A percentile compares a stretch with the other conserved stretches of the same genome.
phyloP scores from a whole-genome alignment of 331 rosid genomes.

The Phaseolus coccineus region DNA sequence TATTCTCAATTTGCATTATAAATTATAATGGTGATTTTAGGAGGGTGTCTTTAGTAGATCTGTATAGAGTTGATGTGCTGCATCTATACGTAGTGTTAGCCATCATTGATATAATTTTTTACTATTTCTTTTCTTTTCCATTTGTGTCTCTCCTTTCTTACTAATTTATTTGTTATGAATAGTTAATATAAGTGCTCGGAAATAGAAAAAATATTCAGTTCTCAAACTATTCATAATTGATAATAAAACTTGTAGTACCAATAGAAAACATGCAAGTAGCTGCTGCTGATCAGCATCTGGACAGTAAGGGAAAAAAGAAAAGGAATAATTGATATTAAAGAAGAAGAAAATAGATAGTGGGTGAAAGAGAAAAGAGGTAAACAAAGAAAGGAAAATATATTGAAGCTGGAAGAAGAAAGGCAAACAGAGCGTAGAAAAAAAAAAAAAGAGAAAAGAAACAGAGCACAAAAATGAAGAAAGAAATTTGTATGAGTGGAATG shows the following conservation, averaged over 20 bases:
- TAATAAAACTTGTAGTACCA: background rate
- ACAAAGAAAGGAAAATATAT: background rate
- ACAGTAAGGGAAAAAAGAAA: background rate
- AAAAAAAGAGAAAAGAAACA: background rate
- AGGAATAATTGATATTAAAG: background rate
- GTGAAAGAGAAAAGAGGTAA: background rate
- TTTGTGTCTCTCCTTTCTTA: background rate
- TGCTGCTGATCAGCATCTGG: background rate
- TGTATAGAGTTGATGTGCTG: background rate
- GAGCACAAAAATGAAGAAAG: background rate
- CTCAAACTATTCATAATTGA: background rate
- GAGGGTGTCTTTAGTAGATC: background rate
- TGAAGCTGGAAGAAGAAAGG: background rate
- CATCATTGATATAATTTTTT: background rate
- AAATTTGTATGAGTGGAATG: background rate
- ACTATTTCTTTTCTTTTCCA: background rate
- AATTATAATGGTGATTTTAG: background rate
- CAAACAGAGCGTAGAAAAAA: background rate
- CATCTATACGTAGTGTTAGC: background rate
- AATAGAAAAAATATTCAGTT: too few relatives aligned
- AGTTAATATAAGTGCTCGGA: too few relatives aligned
- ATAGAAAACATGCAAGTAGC: background rate
- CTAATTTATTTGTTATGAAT: background rate
- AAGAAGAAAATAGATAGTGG: background rate
- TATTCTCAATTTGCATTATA: background rate